These are phyloP conservation scores for Diophrys sp. DNA, from an alignment of 73 alveolate species.

Conservation along the genomic window DNA sequence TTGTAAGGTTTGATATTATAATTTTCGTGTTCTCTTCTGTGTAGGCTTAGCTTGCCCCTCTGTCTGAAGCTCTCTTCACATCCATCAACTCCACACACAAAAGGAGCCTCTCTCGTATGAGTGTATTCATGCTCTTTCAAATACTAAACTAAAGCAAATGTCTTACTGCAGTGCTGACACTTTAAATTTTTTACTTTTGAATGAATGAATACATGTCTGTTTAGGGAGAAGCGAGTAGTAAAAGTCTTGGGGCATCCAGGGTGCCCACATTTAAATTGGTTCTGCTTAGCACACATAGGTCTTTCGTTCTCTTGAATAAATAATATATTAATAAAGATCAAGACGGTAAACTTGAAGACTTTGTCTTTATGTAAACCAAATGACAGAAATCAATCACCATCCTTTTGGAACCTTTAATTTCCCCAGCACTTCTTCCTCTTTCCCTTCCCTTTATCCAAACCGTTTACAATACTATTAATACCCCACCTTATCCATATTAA, in stretches of 20 bases:
- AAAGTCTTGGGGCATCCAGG: slow-evolving; percentile 38
- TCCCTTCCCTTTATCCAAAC: too few species aligned
- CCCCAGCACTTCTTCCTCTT: too few species aligned
- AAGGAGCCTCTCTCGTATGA: slow-evolving; percentile 56
- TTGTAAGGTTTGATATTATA: slow-evolving; percentile 39
- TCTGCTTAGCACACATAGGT: neutral
- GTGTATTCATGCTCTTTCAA: slow-evolving; percentile 56
- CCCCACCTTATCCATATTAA: too few species aligned
- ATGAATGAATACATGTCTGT: slow-evolving; percentile 48
- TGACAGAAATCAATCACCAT: too few species aligned
- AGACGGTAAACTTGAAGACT: too few species aligned
- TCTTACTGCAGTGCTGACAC: slow-evolving; percentile 48
- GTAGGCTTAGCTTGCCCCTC: slow-evolving; percentile 61
- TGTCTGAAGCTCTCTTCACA: slow-evolving; percentile 57
- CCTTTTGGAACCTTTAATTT: too few species aligned
- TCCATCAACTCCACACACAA: slow-evolving; percentile 60
- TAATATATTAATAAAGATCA: too few species aligned
- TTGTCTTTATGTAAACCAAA: too few species aligned
- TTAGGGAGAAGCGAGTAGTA: slow-evolving; percentile 49
- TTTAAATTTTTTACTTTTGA: slow-evolving; percentile 23
- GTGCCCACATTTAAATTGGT: slow-evolving; percentile 30
- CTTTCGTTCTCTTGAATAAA: too few species aligned
- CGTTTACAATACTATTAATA: too few species aligned
- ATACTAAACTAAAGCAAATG: slow-evolving; percentile 40
- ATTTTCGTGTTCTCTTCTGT: slow-evolving; percentile 39